phyloP scores from a whole-genome alignment of 495 filamentous ascomycete species.

The Aspergillus diversus region DNA sequence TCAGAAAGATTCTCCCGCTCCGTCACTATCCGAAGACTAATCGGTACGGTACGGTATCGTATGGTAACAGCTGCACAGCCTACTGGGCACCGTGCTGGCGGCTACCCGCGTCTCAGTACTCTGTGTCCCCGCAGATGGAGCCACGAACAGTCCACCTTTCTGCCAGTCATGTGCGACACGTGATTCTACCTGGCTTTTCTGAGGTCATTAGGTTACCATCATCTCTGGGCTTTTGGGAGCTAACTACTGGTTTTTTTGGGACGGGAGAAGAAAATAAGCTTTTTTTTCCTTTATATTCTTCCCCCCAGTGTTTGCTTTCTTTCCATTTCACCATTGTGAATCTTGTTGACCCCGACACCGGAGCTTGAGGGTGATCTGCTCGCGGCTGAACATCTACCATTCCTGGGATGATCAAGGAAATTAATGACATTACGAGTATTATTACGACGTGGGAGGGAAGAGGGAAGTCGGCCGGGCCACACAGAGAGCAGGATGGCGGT shows the following conservation, averaged over 20 bases:
- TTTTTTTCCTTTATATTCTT: background rate
- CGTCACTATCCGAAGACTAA: slow-evolving; percentile 16
- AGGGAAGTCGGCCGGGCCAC: background rate
- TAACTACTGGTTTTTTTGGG: too few relatives aligned
- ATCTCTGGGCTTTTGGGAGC: background rate
- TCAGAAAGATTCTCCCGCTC: background rate
- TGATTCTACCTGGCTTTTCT: slow-evolving; percentile 8
- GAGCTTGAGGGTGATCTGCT: slow-evolving; percentile 24
- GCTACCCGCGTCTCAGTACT: slow-evolving; percentile 18
- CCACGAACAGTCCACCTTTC: background rate
- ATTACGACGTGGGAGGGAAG: background rate
- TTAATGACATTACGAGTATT: background rate
- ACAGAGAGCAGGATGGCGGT: too few relatives aligned
- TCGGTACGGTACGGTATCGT: slow-evolving; percentile 3
- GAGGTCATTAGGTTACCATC: background rate
- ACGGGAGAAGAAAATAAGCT: background rate
- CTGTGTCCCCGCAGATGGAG: background rate
- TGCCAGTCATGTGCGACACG: slow-evolving; percentile 19
- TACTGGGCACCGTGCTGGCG: slow-evolving; percentile 20
- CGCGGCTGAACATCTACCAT: slow-evolving; percentile 14
- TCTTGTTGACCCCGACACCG: slow-evolving; percentile 17
- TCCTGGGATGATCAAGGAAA: background rate
- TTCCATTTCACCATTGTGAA: background rate
- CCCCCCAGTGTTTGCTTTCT: background rate
- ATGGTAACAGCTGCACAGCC: slow-evolving; percentile 1